Percentiles rank a stretch among this genome's conserved stretches.
Evolutionary conservation across 768 basidiomycete genomes (phyloP).

Genomic region (Mycena belliarum): DNA sequence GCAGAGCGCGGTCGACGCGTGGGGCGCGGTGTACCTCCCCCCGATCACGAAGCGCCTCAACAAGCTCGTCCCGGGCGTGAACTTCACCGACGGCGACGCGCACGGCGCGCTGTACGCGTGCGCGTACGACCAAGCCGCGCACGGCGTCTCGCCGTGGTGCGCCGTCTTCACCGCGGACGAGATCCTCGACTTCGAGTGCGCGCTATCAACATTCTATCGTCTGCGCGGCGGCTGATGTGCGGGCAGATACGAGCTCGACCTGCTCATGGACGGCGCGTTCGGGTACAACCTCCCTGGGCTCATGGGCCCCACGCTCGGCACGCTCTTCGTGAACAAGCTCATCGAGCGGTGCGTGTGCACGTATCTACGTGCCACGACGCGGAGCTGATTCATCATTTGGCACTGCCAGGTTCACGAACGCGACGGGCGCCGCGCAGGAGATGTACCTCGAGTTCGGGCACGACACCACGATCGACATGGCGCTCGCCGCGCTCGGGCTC

Average conservation of each 20-base stretch:
- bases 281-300: not conserved
- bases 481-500: not conserved
- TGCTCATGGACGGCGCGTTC: not conserved
- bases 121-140: conserved; percentile 6
- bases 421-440: not conserved
- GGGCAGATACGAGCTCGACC: conserved; percentile 34
- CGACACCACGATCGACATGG: conserved; percentile 7
- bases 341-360: conserved; percentile 33
- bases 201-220: too few relatives aligned
- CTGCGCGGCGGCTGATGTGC: conserved; percentile 15
- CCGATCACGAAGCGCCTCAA: conserved; percentile 16
- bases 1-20: conserved; percentile 31
- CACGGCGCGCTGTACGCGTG: not conserved
- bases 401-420: conserved; percentile 31
- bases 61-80: conserved; percentile 23
- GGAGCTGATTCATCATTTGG: too few relatives aligned
- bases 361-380: too few relatives aligned
- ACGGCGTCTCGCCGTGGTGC: not conserved
- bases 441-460: not conserved
- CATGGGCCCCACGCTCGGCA: conserved; percentile 37
- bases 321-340: conserved; percentile 40
- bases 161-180: conserved; percentile 33
- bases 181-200: conserved; percentile 3
- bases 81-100: conserved; percentile 16
- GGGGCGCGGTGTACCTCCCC: conserved; percentile 36